Base-by-base conservation (phyloP, 805 yeast genomes). In the Metschnikowia chrysomelidarum region DNA sequence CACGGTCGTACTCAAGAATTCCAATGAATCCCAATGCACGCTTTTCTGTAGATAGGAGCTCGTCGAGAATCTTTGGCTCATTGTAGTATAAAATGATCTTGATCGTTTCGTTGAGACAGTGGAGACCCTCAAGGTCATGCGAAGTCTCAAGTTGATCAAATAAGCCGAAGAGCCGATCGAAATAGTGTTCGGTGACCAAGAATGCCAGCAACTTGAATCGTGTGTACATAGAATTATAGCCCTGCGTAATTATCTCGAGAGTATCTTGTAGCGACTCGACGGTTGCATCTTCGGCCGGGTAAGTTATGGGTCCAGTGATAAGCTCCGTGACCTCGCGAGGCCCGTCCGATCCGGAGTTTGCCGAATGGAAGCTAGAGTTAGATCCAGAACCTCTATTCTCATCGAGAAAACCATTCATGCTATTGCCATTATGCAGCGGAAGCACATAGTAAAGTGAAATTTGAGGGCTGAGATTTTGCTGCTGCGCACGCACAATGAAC, bases 1-100 rank as follows among this genome's bases (percentile, higher is more conserved):
- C 95, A 0, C 93, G 84, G 56, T 93, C 97, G 57, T 87, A 66
- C 57, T 93, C 98, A 30, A 91, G 60, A 9, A 87, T 82, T 1
- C 96, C 95, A 9, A 82, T 73, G 3, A 87, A 62, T 1, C 84
- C 83, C 49, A 56, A 29, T 7, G 64, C 52, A 24, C 57, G 62
- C 7, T 52, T 53, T 32, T 64, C 68, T 7, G 54, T 40, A 4
- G 54, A 47, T 4, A 66, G 41, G 9, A 67, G 52, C 27, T 57
- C 60, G 29, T 64, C 71, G 10, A 67, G 43, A 9, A 67, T 43
- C 5, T 47, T 15, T 5, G 54, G 45, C 31, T 89, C 96, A 51
- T 85, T 87, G 59, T 82, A 81, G 19, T 83, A 64, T 13, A 87
- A 67, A 23, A 82, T 55, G 1, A 83, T 71, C 58, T 88, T 91